phyloP scores from a whole-genome alignment of 352 stramenopile species.

The Phytophthora brassicae region DNA sequence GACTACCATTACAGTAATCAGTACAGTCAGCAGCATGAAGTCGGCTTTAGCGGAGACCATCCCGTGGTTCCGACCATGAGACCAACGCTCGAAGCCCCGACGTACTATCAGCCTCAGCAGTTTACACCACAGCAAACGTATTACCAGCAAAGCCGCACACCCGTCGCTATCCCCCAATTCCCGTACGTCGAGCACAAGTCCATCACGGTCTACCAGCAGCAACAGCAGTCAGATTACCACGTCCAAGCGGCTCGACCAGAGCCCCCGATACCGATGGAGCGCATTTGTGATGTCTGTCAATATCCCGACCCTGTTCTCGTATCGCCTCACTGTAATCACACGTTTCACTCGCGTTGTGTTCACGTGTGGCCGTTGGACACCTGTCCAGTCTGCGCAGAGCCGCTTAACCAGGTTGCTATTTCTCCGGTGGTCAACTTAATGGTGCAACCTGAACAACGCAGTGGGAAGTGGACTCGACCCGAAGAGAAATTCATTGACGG shows the following conservation, averaged over 20 bases:
- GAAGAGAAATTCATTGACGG: constrained; percentile 88
- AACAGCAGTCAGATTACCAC: constrained; percentile 26
- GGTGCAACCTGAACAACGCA: constrained; percentile 63
- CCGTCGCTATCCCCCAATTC: constrained; percentile 37
- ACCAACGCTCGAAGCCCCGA: constrained; percentile 24
- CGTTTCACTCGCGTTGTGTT: constrained; percentile 86
- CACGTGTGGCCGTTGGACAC: constrained; percentile 71
- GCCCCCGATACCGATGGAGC: constrained; percentile 25
- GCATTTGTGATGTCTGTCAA: constrained; percentile 75
- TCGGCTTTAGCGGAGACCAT: constrained; percentile 10
- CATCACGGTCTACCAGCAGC: constrained; percentile 22
- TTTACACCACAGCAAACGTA: constrained; percentile 34
- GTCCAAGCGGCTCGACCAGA: constrained; percentile 9
- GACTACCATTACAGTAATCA: constrained; percentile 28
- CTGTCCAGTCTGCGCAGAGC: constrained; percentile 64
- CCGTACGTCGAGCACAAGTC: constrained; percentile 39
- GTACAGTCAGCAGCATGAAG: constrained; percentile 21
- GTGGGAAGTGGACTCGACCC: constrained; percentile 82
- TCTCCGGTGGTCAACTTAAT: constrained; percentile 71
- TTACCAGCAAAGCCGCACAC: constrained; percentile 33
- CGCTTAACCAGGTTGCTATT: constrained; percentile 64
- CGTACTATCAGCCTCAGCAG: constrained; percentile 32
- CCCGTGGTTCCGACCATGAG: constrained; percentile 23
- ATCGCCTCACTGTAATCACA: constrained; percentile 67
- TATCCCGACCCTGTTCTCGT: constrained; percentile 80